Evolutionary conservation across 352 stramenopile genomes (phyloP).

Genomic region (Phytophthora europaea): DNA sequence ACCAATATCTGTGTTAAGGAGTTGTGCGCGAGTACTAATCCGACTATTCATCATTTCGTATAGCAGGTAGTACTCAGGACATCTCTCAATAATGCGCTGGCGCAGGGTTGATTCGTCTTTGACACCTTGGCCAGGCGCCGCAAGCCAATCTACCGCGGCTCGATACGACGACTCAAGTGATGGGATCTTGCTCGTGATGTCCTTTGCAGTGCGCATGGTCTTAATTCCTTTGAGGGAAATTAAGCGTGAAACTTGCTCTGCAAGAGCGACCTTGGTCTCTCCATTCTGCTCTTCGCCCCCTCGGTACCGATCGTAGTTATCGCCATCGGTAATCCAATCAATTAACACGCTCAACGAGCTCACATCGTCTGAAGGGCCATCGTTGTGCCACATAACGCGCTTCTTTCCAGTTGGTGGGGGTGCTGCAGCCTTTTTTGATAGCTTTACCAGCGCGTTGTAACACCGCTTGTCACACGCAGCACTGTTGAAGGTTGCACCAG

Average conservation of each 20-base stretch:
- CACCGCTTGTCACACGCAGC: conserved; percentile 11
- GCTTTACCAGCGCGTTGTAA: conserved; percentile 19
- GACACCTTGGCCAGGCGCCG: not conserved
- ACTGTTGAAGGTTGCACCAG: conserved; percentile 5
- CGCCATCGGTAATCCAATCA: conserved; percentile 10
- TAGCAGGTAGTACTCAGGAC: conserved; percentile 6
- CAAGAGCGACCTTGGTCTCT: not conserved
- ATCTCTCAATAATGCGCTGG: conserved; percentile 1
- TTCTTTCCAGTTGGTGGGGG: not conserved
- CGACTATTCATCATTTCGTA: conserved; percentile 12
- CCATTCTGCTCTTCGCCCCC: conserved; percentile 12
- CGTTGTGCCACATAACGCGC: conserved; percentile 20
- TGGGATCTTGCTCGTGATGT: conserved; percentile 13
- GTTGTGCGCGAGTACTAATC: conserved; percentile 7
- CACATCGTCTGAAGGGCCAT: conserved; percentile 2
- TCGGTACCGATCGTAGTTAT: conserved; percentile 20
- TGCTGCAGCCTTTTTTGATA: not conserved
- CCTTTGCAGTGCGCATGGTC: conserved; percentile 2
- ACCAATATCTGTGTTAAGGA: conserved; percentile 2
- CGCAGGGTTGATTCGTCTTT: not conserved
- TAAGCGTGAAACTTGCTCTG: not conserved
- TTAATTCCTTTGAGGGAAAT: not conserved
- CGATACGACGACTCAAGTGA: conserved; percentile 3
- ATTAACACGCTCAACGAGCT: conserved; percentile 19
- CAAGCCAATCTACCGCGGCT: not conserved